Evolutionary conservation across 2,329 filamentous ascomycete genomes (phyloP).

Genomic region (Ceratocystis ficicola): DNA sequence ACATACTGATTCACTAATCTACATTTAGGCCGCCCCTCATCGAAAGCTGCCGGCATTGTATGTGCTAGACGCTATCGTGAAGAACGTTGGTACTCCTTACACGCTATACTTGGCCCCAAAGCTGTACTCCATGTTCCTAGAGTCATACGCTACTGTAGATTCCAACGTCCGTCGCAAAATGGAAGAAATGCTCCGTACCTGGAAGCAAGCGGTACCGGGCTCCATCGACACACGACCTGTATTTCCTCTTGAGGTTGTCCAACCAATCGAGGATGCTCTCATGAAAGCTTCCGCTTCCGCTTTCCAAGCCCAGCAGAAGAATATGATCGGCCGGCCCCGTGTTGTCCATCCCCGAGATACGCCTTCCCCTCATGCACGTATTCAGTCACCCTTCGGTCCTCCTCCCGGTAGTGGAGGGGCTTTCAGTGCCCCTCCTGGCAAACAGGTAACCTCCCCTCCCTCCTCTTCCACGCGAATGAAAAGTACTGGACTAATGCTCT

Average conservation of each 20-base stretch:
- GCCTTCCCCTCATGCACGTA: constrained; percentile 10
- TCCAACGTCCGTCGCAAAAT: constrained; percentile 72
- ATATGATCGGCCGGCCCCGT: constrained; percentile 42
- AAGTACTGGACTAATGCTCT: background rate
- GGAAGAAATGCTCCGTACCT: constrained; percentile 94
- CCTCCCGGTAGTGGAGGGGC: constrained; percentile 8
- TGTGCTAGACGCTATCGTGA: constrained; percentile 94
- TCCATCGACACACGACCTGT: constrained; percentile 88
- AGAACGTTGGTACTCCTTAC: constrained; percentile 96
- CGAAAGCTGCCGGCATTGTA: constrained; percentile 95
- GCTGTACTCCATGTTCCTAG: constrained; percentile 91
- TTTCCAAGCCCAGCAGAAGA: constrained; percentile 43
- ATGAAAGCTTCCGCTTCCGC: constrained; percentile 62
- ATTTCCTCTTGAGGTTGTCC: constrained; percentile 74
- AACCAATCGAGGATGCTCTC: constrained; percentile 85
- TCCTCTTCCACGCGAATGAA: background rate
- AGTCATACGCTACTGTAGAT: constrained; percentile 84
- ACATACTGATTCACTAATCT: constrained; percentile 15
- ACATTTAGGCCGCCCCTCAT: constrained; percentile 60
- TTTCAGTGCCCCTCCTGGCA: constrained; percentile 6
- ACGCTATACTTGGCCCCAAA: constrained; percentile 88
- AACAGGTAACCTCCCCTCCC: constrained; percentile 17
- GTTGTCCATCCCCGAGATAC: constrained; percentile 55
- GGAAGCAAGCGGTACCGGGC: constrained; percentile 92
- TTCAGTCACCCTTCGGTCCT: constrained; percentile 6